A percentile compares a stretch with the other conserved stretches of the same genome.
Conservation (phyloP, 768 basidiomycete genomes). For the Collybia sordida region DNA sequence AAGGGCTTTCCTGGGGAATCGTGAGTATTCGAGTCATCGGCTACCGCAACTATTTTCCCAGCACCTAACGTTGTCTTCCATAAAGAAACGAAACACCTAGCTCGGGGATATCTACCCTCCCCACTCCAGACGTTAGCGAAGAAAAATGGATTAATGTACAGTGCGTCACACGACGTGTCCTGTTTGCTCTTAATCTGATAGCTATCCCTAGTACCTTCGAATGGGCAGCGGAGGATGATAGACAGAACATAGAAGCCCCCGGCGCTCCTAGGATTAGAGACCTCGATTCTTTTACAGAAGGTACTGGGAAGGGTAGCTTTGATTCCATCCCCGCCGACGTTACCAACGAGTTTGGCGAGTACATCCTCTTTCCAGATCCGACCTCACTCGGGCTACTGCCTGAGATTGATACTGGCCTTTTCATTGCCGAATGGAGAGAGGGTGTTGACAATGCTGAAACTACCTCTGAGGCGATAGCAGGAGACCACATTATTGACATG, state of each 20-base stretch:
- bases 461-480: no score
- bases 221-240: conserved; percentile 4
- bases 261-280: conserved; percentile 54
- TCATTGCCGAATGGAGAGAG: conserved; percentile 45
- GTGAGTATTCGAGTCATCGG: neutral
- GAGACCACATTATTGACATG: conserved; percentile 2
- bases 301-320: conserved; percentile 52
- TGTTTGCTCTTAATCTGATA: neutral
- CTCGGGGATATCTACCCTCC: conserved; percentile 9
- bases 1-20: conserved; percentile 3
- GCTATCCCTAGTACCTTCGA: conserved; percentile 7
- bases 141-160: conserved; percentile 10
- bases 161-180: conserved; percentile 10
- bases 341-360: conserved; percentile 33
- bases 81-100: conserved; percentile 4
- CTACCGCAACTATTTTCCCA: neutral
- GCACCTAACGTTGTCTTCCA: neutral
- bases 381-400: conserved; percentile 29
- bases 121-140: conserved; percentile 5
- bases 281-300: conserved; percentile 60
- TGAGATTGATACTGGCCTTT: conserved; percentile 21
- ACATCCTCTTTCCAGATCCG: conserved; percentile 31
- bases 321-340: conserved; percentile 39
- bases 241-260: conserved; percentile 26
- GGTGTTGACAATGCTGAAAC: conserved; percentile 21